Conservation (phyloP, 768 basidiomycete species). For the Daedalea quercina region DNA sequence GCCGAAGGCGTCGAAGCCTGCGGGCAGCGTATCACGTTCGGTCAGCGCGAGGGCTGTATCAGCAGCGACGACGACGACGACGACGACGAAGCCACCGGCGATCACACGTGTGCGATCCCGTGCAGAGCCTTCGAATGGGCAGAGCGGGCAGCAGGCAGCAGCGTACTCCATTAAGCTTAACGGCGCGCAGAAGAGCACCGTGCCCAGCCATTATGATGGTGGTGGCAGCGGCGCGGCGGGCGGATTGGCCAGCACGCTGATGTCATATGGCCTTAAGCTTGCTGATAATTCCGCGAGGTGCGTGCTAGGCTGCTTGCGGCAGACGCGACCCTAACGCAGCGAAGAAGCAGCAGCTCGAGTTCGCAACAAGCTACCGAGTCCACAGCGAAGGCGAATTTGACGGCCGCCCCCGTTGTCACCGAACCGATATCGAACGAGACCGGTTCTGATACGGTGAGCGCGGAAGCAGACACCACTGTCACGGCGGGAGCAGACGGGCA, state of each 20-base stretch:
- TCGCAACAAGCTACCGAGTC: background rate
- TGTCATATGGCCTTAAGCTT: slow-evolving; percentile 37
- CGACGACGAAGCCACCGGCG: background rate
- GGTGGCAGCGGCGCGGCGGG: slow-evolving; percentile 1
- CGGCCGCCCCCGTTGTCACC: background rate
- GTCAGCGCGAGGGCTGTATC: background rate
- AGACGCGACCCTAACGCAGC: background rate
- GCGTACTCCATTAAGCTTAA: no score
- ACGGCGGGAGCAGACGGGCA: background rate
- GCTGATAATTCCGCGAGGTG: slow-evolving; percentile 5
- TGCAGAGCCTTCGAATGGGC: background rate
- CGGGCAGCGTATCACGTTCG: background rate
- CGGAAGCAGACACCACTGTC: background rate
- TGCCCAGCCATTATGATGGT: background rate
- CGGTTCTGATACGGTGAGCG: background rate
- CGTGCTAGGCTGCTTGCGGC: background rate
- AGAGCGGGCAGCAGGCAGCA: no score
- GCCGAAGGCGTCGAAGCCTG: background rate
- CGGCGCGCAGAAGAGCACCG: background rate
- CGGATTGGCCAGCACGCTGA: slow-evolving; percentile 40
- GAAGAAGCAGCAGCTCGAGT: background rate
- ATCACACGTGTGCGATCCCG: background rate
- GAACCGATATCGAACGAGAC: background rate
- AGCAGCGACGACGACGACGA: background rate
- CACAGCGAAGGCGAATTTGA: background rate